Conservation (phyloP, 192 early-diverging fungal species). For the Podila verticillata region DNA sequence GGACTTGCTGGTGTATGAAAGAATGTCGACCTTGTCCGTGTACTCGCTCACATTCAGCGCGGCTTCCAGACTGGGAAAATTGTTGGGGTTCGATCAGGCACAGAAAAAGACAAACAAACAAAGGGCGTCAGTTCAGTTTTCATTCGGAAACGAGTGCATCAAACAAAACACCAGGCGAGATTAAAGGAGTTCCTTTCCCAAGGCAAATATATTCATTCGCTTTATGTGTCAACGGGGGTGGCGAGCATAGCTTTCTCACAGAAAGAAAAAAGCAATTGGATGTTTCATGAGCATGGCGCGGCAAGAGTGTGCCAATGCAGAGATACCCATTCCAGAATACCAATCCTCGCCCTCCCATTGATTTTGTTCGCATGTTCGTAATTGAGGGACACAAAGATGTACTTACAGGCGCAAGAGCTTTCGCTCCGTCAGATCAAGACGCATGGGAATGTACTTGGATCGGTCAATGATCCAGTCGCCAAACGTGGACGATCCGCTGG, state of each 20-base stretch:
- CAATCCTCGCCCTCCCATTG: not conserved
- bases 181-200: slow-evolving; percentile 15
- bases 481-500: slow-evolving; percentile 63
- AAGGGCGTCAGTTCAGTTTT: not conserved
- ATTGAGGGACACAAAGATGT: not conserved
- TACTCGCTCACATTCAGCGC: slow-evolving; percentile 81
- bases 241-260: too few relatives aligned
- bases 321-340: not conserved
- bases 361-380: not conserved
- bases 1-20: slow-evolving; percentile 83
- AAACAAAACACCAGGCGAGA: not conserved
- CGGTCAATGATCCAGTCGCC: slow-evolving; percentile 88
- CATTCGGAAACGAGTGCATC: not conserved
- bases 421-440: slow-evolving; percentile 89
- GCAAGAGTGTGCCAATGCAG: not conserved
- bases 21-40: slow-evolving; percentile 68
- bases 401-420: slow-evolving; percentile 88
- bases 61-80: slow-evolving; percentile 76
- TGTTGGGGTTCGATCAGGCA: not conserved
- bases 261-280: too few relatives aligned
- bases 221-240: not conserved
- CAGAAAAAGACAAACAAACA: not conserved
- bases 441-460: slow-evolving; percentile 93
- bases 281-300: too few relatives aligned
- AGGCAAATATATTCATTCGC: too few relatives aligned